phyloP scores from a whole-genome alignment of 306 rosid species.

The Delonix regia region DNA sequence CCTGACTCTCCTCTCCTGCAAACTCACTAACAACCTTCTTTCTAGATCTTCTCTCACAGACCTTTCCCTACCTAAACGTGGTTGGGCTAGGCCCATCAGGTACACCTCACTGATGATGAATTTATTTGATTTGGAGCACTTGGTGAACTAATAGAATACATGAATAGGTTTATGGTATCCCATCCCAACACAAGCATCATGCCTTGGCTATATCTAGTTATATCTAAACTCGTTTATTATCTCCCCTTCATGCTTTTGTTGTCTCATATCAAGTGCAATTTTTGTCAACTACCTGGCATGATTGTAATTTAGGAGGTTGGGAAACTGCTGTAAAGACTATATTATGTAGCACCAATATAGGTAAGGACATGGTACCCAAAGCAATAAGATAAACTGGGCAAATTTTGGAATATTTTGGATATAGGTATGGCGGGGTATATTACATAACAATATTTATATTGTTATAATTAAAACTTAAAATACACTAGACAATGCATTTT shows the following conservation, averaged over 20 bases:
- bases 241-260: constrained; percentile 11
- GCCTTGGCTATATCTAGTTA: not conserved
- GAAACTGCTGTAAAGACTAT: not conserved
- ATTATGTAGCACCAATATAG: not conserved
- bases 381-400: not conserved
- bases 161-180: not conserved
- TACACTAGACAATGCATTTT: not conserved
- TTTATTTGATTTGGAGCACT: not conserved
- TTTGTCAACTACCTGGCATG: constrained; percentile 24
- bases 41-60: no score
- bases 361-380: not conserved
- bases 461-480: not conserved
- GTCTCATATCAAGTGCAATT: constrained; percentile 4
- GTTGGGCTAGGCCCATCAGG: no score
- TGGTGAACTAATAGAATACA: not conserved
- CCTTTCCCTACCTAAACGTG: no score
- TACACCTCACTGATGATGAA: not conserved
- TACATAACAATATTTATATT: not conserved
- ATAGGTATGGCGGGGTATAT: not conserved
- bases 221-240: not conserved
- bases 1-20: no score
- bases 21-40: no score
- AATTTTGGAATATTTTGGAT: not conserved
- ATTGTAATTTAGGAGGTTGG: not conserved
- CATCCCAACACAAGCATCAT: not conserved